Evolutionary conservation across 768 basidiomycete genomes (phyloP).

Genomic region (Plicaturopsis crispa): DNA sequence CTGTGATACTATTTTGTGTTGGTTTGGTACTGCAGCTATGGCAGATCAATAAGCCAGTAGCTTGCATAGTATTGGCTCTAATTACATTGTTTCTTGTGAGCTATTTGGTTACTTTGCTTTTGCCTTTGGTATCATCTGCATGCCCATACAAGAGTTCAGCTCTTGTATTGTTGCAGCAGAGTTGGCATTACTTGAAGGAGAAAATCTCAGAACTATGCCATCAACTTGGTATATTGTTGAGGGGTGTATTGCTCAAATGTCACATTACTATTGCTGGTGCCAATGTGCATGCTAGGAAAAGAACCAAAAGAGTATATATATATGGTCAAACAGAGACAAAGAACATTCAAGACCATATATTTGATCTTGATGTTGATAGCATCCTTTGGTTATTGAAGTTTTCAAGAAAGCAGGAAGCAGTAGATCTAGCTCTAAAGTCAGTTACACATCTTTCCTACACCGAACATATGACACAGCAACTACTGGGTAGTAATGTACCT

Average conservation of each 20-base stretch:
- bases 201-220: not conserved
- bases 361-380: not conserved
- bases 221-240: not conserved
- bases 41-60: slow-evolving; percentile 9
- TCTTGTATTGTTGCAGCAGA: slow-evolving; percentile 6
- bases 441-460: not conserved
- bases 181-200: not conserved
- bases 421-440: not conserved
- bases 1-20: slow-evolving; percentile 15
- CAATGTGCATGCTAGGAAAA: not conserved
- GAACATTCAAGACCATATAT: not conserved
- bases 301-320: not conserved
- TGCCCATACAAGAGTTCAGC: slow-evolving; percentile 13
- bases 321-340: not conserved
- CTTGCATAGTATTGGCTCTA: slow-evolving; percentile 5
- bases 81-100: slow-evolving; percentile 6
- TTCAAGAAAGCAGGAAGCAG: not conserved
- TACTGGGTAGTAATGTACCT: not conserved
- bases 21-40: slow-evolving; percentile 14
- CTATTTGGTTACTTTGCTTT: slow-evolving; percentile 7
- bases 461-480: not conserved
- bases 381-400: not conserved
- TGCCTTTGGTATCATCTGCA: slow-evolving; percentile 8
- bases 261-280: not conserved
- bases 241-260: not conserved